Conservation (phyloP, 2,329 filamentous ascomycete species). For the Lomentospora prolificans region DNA sequence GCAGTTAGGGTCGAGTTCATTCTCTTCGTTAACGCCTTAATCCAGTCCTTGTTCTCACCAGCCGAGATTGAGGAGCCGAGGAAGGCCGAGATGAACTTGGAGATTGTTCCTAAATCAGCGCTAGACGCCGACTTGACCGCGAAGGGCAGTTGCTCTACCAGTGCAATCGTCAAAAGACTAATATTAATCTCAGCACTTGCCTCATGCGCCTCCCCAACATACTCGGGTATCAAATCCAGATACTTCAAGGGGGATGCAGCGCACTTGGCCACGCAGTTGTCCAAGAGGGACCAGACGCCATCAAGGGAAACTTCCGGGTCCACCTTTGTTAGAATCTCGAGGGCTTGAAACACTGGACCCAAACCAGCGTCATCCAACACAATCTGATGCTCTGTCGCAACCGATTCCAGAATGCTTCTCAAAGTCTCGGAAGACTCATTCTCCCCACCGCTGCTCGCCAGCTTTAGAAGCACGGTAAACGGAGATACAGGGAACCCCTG, state of each 20-base stretch:
- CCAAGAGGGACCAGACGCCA: slow-evolving; percentile 59
- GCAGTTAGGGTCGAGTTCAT: slow-evolving; percentile 21
- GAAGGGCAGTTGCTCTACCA: slow-evolving; percentile 73
- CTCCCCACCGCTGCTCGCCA: slow-evolving; percentile 19
- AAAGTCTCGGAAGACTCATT: slow-evolving; percentile 31
- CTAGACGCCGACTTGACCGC: slow-evolving; percentile 40
- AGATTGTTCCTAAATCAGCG: slow-evolving; percentile 34
- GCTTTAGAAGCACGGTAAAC: slow-evolving; percentile 58
- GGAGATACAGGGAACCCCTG: slow-evolving; percentile 56
- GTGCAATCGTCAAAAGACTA: slow-evolving; percentile 58
- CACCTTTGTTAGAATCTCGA: slow-evolving; percentile 4
- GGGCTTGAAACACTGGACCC: neutral
- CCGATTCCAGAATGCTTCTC: slow-evolving; percentile 45
- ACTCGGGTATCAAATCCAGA: slow-evolving; percentile 56
- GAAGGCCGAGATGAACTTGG: slow-evolving; percentile 47
- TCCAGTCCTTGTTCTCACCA: slow-evolving; percentile 29
- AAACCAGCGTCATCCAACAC: slow-evolving; percentile 25
- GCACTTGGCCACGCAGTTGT: slow-evolving; percentile 72
- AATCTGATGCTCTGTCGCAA: slow-evolving; percentile 58
- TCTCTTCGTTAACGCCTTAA: slow-evolving; percentile 20
- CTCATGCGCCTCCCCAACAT: slow-evolving; percentile 19
- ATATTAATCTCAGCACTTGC: slow-evolving; percentile 9
- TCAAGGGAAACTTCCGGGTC: slow-evolving; percentile 23
- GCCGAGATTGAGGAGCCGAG: slow-evolving; percentile 43
- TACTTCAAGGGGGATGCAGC: slow-evolving; percentile 73